Percentiles rank a stretch among this genome's conserved stretches.
Evolutionary conservation across 1,139 yeast species (phyloP).

Genomic region (Diutina pseudorugosa): DNA sequence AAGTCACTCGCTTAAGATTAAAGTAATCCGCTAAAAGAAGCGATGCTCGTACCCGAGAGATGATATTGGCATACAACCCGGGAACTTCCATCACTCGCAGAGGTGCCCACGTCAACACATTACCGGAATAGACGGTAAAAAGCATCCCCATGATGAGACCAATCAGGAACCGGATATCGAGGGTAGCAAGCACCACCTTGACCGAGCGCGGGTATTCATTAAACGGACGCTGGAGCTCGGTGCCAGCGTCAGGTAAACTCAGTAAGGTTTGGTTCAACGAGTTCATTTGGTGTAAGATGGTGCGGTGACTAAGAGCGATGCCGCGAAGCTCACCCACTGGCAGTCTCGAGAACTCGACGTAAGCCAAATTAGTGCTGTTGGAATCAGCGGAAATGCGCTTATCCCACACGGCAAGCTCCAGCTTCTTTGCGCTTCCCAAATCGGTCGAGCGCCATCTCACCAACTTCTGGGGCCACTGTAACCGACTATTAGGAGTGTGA

Average conservation of each 20-base stretch:
- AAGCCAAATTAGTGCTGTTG: conserved; percentile 55
- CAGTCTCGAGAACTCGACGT: conserved; percentile 83
- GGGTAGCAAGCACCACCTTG: conserved; percentile 49
- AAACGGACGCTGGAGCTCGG: conserved; percentile 21
- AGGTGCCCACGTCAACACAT: conserved; percentile 71
- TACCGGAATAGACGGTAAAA: conserved; percentile 78
- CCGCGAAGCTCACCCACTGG: conserved; percentile 91
- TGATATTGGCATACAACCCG: conserved; percentile 77
- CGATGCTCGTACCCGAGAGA: conserved; percentile 60
- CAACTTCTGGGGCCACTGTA: conserved; percentile 33
- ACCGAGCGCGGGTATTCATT: conserved; percentile 17
- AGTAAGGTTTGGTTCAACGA: conserved; percentile 57
- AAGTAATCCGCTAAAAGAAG: conserved; percentile 76
- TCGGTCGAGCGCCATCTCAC: conserved; percentile 81
- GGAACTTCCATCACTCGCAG: conserved; percentile 64
- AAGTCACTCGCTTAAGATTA: conserved; percentile 85
- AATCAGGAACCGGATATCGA: conserved; percentile 79
- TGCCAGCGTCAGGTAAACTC: conserved; percentile 43
- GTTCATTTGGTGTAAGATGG: conserved; percentile 81
- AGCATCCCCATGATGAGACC: conserved; percentile 78
- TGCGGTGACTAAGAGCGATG: conserved; percentile 82
- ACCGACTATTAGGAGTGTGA: conserved; percentile 20
- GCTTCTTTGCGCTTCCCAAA: conserved; percentile 53
- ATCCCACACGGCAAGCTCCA: conserved; percentile 23
- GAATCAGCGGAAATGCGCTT: conserved; percentile 11